A percentile compares a stretch with the other conserved stretches of the same genome.
Conservation (phyloP, 441 rosid genomes). For the Biscutella laevigata region DNA sequence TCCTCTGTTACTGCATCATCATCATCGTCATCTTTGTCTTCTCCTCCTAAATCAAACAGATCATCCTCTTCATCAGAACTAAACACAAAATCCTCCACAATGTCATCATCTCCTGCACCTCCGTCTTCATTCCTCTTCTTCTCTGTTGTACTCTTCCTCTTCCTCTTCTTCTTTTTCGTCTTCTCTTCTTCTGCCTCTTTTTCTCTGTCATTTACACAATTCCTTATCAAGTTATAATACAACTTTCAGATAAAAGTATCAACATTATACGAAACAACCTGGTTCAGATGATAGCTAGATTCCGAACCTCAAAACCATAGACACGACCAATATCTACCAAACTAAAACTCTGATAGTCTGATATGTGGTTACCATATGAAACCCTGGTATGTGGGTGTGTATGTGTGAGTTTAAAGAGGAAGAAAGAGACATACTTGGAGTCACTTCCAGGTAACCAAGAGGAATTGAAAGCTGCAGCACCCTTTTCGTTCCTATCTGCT, state of each 20-base stretch:
- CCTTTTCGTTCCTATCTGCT: constrained; percentile 32
- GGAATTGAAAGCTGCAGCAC: constrained; percentile 58
- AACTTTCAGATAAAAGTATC: neutral
- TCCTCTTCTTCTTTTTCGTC: constrained; percentile 40
- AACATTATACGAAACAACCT: neutral
- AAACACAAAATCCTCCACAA: constrained; percentile 76
- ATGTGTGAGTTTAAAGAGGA: neutral
- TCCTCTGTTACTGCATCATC: constrained; percentile 22
- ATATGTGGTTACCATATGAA: neutral
- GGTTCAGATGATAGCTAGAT: neutral
- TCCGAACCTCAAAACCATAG: neutral
- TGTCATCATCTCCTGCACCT: constrained; percentile 55
- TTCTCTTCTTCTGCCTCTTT: constrained; percentile 38
- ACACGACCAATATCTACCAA: neutral
- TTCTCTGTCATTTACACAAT: constrained; percentile 28
- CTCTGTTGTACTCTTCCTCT: constrained; percentile 31
- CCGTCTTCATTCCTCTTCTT: constrained; percentile 23
- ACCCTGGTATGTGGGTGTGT: neutral
- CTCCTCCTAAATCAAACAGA: constrained; percentile 19
- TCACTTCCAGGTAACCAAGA: constrained; percentile 73
- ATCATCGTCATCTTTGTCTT: constrained; percentile 45
- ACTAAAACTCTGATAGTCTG: too few species aligned
- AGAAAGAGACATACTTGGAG: constrained; percentile 43
- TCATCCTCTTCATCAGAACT: constrained; percentile 71
- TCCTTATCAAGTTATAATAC: neutral